phyloP scores from a whole-genome alignment of 2,329 filamentous ascomycete species.

The Onygenales sp. region DNA sequence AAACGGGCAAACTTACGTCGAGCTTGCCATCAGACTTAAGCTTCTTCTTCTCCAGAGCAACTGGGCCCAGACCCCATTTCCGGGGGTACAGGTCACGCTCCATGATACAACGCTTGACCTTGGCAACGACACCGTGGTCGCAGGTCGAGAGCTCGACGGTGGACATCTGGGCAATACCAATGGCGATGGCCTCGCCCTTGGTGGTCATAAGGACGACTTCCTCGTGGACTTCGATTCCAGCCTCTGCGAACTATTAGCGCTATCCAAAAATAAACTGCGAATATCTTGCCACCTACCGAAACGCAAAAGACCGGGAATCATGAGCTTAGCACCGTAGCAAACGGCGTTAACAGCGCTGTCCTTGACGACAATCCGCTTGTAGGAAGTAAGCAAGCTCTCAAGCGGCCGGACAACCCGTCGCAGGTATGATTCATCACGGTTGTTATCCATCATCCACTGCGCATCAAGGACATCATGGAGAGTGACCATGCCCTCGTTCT shows the following conservation, averaged over 20 bases:
- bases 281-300: slow-evolving; percentile 54
- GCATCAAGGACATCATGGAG: slow-evolving; percentile 93
- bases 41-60: slow-evolving; percentile 98
- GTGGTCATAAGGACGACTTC: slow-evolving; percentile 98
- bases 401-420: slow-evolving; percentile 85
- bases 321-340: slow-evolving; percentile 97
- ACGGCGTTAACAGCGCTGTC: slow-evolving; percentile 94
- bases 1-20: slow-evolving; percentile 47
- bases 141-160: slow-evolving; percentile 94
- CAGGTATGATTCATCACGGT: slow-evolving; percentile 85
- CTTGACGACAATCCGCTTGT: slow-evolving; percentile 98
- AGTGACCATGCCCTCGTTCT: slow-evolving; percentile 80
- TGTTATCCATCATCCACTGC: slow-evolving; percentile 94
- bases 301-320: slow-evolving; percentile 90
- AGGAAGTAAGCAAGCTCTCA: slow-evolving; percentile 81
- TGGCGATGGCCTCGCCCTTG: slow-evolving; percentile 95
- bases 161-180: slow-evolving; percentile 96
- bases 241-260: slow-evolving; percentile 45
- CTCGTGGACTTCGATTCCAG: slow-evolving; percentile 85
- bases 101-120: slow-evolving; percentile 99
- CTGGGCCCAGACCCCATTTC: slow-evolving; percentile 90
- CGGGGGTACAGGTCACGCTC: slow-evolving; percentile 95
- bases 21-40: slow-evolving; percentile 96
- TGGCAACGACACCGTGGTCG: slow-evolving; percentile 94
- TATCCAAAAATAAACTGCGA: background rate